Base-by-base conservation (phyloP, 331 rosid genomes). In the Acacia concinna region DNA sequence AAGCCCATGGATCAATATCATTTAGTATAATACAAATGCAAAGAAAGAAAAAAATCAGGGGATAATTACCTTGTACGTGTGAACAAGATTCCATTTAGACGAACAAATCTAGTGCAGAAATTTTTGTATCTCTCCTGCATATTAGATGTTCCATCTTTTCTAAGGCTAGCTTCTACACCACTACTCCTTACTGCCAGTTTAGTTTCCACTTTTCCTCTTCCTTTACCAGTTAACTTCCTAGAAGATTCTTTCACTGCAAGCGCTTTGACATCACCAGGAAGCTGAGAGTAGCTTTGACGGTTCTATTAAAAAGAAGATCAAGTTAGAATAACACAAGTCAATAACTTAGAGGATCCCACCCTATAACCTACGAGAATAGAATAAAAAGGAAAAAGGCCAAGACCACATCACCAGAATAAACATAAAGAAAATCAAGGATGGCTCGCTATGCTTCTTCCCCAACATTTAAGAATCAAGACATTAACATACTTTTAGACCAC, bases 1-100 rank as follows among this genome's bases (percentile, higher is more conserved):
- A 66, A 85, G 72, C 44, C 15, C 40, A 47, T 38, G 70, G 43
- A 80, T 43, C 32, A 37, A 79, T 52, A 32, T 40, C 13, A 34
- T 28, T 52, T 62, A 32, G 71, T 73, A 32, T 27, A 21, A 41
- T 32, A 4, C 51, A 44, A 38, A 27, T 9, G n/a, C 59, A 54
- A 28, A 81, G 8, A 23, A 35, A 32, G 23, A 46, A 10, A 28
- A 14, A 43, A 1, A 68, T 65, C 68, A 57, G 75, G 37, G 57
- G 73, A 18, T 63, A 76, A 21, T 32, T 89, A 83, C 99, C 99
- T 96, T 40, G 99, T 96, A 31, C 94, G 97, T 1, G 98, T 93
- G 84, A 96, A 96, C 74, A 96, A 87, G 75, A 93, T 91, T 77
- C 99, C 99, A 88, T 89, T 96, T 80, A 96, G 89, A 78, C 99